Base-by-base conservation (phyloP, 163 green algal species). In the Trebouxiophyceae sp. region DNA sequence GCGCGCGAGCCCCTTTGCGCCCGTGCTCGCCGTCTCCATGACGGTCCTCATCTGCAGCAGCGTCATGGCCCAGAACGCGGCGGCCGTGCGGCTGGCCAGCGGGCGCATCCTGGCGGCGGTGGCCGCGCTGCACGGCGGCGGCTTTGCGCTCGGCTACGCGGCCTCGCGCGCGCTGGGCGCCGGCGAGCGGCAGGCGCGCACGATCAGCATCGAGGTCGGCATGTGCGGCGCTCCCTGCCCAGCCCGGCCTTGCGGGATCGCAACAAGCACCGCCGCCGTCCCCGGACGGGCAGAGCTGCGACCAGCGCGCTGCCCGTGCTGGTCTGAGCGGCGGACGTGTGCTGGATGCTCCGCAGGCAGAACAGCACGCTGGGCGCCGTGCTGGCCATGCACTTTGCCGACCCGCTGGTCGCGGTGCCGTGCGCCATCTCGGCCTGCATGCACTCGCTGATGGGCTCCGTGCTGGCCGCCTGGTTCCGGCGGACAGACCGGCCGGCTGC, bases 371-470 rank as follows among this genome's bases (percentile, higher is more conserved):
- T 61, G 57, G 87, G 84, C 6, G 84, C 83, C 1, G 75, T 91
- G 19, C 77, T 94, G 5, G 82, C 70, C 0, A 22, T 79, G 8
- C 86, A 92, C 62, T 91, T 92, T 50, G 61, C 72, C 20, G 66
- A 82, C 44, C 81, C 84, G 3, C 64, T 86, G 33, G 76, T 81
- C 7, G 77, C 86, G 0, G 77, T 86, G 5, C 84, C 84, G 0
- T 84, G 80, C 64, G 85, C 87, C 24, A 84, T 94, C 31, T 91
- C 82, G 16, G 85, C 87, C 8, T 88, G 84, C 62, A 72, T 81
- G 55, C 86, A 91, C 69, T 81, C 62, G 12, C 33, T 89, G n/a
- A 76, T 94, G 24, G 87, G 87, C 5, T 83, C 66, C 54, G 46
- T 60, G 20, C 62, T 94, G 28, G 87, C 84, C 19, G 39, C 39